These are phyloP conservation scores for Penicillium sclerotiorum DNA, from an alignment of 2,329 filamentous ascomycete genomes.

Conservation along the genomic window DNA sequence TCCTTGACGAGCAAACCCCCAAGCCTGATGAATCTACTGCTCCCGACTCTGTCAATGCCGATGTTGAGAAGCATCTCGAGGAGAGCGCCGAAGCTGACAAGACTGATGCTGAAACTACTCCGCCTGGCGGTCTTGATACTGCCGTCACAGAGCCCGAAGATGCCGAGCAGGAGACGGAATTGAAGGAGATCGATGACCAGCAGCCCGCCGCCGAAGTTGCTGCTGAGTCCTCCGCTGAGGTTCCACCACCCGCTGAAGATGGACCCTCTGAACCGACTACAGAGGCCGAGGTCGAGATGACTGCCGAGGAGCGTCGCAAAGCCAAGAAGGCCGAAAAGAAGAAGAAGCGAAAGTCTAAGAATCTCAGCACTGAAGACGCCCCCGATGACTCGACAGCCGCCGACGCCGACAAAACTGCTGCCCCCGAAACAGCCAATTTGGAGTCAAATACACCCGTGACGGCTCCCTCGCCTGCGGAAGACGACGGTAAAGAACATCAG, in stretches of 20 bases:
- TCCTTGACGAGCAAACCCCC: not conserved
- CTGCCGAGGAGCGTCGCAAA: conserved; percentile 48
- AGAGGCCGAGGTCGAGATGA: conserved; percentile 31
- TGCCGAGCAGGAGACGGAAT: not conserved
- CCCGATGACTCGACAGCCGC: conserved; percentile 5
- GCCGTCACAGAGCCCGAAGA: conserved; percentile 11
- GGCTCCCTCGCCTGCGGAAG: conserved; percentile 39
- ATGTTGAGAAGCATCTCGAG: not conserved
- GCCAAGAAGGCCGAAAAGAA: conserved; percentile 50
- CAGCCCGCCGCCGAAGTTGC: not conserved
- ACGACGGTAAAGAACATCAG: conserved; percentile 51
- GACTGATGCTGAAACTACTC: not conserved
- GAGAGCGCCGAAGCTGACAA: not conserved
- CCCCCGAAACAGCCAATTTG: conserved; percentile 18
- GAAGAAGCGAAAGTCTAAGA: conserved; percentile 40
- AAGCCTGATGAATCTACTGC: not conserved
- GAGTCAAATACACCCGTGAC: conserved; percentile 28
- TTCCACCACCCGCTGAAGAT: conserved; percentile 2
- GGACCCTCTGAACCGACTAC: conserved; percentile 11
- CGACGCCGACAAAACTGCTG: conserved; percentile 19
- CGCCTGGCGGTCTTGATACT: not conserved
- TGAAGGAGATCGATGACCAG: not conserved
- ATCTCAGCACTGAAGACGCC: conserved; percentile 16
- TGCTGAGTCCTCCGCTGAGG: conserved; percentile 6
- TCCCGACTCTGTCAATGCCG: not conserved